A percentile compares a stretch with the other conserved stretches of the same genome.
Evolutionary conservation across 345 rosid species (phyloP).

Genomic region (Lepidium aucheri): DNA sequence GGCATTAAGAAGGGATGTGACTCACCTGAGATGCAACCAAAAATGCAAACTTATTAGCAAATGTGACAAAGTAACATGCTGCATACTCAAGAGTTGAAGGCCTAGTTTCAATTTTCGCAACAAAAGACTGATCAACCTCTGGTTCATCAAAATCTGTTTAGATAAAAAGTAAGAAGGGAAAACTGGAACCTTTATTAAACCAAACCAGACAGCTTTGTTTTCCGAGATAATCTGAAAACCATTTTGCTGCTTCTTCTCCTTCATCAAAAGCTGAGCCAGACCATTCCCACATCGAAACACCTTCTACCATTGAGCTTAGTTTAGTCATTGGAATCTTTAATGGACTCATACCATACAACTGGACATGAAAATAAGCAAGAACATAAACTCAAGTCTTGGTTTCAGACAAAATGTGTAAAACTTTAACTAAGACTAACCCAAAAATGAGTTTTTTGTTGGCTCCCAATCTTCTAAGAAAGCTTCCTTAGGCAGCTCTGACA

Average conservation of each 20-base stretch:
- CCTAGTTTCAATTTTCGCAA: conserved; percentile 58
- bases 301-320: conserved; percentile 36
- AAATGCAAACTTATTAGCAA: conserved; percentile 61
- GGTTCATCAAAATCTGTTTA: too few relatives aligned
- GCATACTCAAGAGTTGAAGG: conserved; percentile 66
- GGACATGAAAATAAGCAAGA: conserved; percentile 8
- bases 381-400: background rate
- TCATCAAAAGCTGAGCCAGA: too few relatives aligned
- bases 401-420: background rate
- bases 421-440: conserved; percentile 36
- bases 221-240: too few relatives aligned
- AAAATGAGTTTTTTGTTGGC: conserved; percentile 43
- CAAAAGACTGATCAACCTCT: conserved; percentile 87
- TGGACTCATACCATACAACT: conserved; percentile 58
- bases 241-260: too few relatives aligned
- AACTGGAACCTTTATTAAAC: too few relatives aligned
- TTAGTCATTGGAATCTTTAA: conserved; percentile 52
- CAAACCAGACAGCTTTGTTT: too few relatives aligned
- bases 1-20: background rate
- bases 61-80: conserved; percentile 50
- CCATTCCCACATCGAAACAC: conserved; percentile 86
- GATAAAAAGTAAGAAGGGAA: too few relatives aligned
- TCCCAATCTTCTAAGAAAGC: conserved; percentile 63
- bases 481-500: conserved; percentile 48
- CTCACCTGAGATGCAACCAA: conserved; percentile 70